Conservation (phyloP, 495 filamentous ascomycete genomes). For the Penicillium coprophilum region DNA sequence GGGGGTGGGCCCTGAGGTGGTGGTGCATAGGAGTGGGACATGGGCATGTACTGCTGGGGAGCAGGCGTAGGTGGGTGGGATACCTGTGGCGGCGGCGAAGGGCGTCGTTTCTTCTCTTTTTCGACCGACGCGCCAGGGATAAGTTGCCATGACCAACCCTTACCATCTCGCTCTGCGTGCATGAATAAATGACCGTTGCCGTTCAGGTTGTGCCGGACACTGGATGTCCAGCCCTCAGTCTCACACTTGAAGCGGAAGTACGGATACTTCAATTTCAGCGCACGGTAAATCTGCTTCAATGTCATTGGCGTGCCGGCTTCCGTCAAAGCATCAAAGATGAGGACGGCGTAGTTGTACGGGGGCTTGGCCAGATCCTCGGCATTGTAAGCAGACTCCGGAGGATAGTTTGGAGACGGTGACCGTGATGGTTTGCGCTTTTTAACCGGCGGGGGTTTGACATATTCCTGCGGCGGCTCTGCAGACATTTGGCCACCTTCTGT, state of each 20-base stretch:
- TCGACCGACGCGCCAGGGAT: conserved; percentile 63
- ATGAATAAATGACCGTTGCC: conserved; percentile 80
- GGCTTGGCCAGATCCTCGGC: conserved; percentile 85
- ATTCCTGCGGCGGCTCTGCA: conserved; percentile 44
- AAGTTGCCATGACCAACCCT: conserved; percentile 69
- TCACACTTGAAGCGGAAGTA: conserved; percentile 79
- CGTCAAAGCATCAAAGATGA: conserved; percentile 86
- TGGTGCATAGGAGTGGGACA: conserved; percentile 38
- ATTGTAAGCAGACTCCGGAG: conserved; percentile 72
- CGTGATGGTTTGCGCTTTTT: conserved; percentile 59
- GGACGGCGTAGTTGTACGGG: conserved; percentile 78
- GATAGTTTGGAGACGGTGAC: conserved; percentile 70
- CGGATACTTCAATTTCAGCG: conserved; percentile 83
- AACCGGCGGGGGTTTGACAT: conserved; percentile 46
- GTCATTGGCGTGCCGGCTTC: conserved; percentile 71
- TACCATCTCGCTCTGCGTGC: conserved; percentile 75
- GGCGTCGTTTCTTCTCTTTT: conserved; percentile 64
- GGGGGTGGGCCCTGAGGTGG: conserved; percentile 26
- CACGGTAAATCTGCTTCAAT: conserved; percentile 90
- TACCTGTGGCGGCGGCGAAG: conserved; percentile 52
- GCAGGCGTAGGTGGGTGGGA: conserved; percentile 37
- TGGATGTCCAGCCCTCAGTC: conserved; percentile 94
- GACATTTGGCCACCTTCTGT: conserved; percentile 49
- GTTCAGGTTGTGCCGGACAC: conserved; percentile 91
- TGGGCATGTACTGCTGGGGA: conserved; percentile 45